These are phyloP conservation scores for Dictyostelium citrinum DNA, from an alignment of 78 protist genomes.

Conservation along the genomic window DNA sequence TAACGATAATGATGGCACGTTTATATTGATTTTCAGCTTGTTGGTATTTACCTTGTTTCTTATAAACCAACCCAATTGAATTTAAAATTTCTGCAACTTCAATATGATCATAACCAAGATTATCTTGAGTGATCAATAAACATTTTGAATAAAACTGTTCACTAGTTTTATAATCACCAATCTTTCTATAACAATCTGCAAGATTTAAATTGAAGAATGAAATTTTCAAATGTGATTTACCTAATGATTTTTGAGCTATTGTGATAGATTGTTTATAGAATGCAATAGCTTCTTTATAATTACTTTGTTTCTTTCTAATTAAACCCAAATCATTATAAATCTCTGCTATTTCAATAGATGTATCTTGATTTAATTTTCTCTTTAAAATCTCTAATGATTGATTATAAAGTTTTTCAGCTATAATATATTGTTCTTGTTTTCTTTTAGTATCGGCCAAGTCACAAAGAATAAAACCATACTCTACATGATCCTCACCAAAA, in stretches of 20 bases:
- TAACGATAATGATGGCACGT: slow-evolving; percentile 33
- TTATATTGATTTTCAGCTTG: slow-evolving; percentile 65
- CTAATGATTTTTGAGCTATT: slow-evolving; percentile 30
- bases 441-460: slow-evolving; percentile 47
- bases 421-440: slow-evolving; percentile 22
- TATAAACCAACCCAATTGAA: slow-evolving; percentile 46
- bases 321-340: slow-evolving; percentile 54
- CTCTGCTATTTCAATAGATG: slow-evolving; percentile 46
- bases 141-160: slow-evolving; percentile 15
- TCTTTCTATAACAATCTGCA: slow-evolving; percentile 50
- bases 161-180: slow-evolving; percentile 44
- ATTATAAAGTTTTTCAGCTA: neutral
- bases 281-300: slow-evolving; percentile 51
- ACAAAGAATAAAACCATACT: slow-evolving; percentile 43
- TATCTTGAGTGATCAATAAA: slow-evolving; percentile 31
- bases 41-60: slow-evolving; percentile 55
- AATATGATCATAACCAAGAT: slow-evolving; percentile 64
- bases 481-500: slow-evolving; percentile 26
- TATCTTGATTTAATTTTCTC: slow-evolving; percentile 1
- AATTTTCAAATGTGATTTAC: slow-evolving; percentile 22
- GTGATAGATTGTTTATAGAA: slow-evolving; percentile 35
- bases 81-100: slow-evolving; percentile 68
- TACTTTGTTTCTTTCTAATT: slow-evolving; percentile 44
- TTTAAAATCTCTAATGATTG: slow-evolving; percentile 19
- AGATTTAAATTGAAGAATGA: slow-evolving; percentile 57